Percentiles rank a stretch among this genome's conserved stretches.
Conservation (phyloP, 2,329 filamentous ascomycete genomes). For the Fusarium lyarnte region DNA sequence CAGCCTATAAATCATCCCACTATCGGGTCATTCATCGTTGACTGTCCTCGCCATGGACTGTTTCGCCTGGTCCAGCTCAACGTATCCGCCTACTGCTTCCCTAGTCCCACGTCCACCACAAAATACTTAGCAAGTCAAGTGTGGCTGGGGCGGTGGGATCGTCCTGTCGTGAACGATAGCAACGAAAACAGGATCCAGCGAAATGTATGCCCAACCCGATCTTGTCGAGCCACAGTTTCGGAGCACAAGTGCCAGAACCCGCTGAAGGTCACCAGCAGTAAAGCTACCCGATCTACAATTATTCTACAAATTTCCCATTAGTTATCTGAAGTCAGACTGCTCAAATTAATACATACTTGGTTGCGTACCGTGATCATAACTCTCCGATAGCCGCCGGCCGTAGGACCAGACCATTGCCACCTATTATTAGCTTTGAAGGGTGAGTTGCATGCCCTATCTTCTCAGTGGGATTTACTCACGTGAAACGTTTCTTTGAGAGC, state of each 20-base stretch:
- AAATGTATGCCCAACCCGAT: not conserved
- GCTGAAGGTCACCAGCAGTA: not conserved
- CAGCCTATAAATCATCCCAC: too few relatives aligned
- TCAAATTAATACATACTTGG: not conserved
- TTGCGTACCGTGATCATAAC: not conserved
- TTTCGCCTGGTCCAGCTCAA: not conserved
- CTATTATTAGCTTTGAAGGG: not conserved
- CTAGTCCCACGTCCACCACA: too few relatives aligned
- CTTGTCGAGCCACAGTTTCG: not conserved
- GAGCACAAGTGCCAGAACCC: not conserved
- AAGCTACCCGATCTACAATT: not conserved
- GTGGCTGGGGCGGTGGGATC: not conserved
- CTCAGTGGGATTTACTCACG: not conserved
- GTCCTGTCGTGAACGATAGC: not conserved
- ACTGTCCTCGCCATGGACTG: not conserved
- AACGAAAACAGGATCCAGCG: not conserved
- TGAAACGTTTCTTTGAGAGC: not conserved
- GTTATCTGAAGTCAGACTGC: not conserved
- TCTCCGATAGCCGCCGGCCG: not conserved
- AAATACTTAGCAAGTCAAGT: not conserved
- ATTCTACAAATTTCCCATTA: not conserved
- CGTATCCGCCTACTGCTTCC: too few relatives aligned
- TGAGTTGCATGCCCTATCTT: not conserved
- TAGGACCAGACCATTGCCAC: not conserved
- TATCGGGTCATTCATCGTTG: too few relatives aligned